Base-by-base conservation (phyloP, 495 filamentous ascomycete species). In the Penicillium coffeae region DNA sequence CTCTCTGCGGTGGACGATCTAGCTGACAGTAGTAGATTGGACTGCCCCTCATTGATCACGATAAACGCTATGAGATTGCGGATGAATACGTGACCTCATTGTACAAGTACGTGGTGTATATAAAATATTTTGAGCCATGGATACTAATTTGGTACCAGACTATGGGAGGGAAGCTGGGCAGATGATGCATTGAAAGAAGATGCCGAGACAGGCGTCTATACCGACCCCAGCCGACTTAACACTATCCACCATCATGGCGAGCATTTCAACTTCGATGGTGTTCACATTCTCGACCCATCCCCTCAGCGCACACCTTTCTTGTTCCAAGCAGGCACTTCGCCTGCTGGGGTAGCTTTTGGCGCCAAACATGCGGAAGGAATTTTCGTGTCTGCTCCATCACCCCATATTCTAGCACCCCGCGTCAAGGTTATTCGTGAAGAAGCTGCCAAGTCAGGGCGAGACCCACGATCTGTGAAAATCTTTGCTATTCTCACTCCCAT, bases 111-210 rank as follows among this genome's bases (percentile, higher is more conserved):
- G 45, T 12, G 20, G 6, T 12, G 10, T 16, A 21, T 3, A n/a
- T n/a, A n/a, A n/a, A n/a, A n/a, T n/a, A n/a, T n/a, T n/a, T n/a
- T n/a, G n/a, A n/a, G n/a, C n/a, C 3, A 19, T n/a, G 9, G 5
- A 12, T 27, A 19, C 21, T 1, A 18, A 18, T 12, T 8, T 48
- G 20, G n/a, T n/a, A n/a, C 20, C 22, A 48, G 45, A 48, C 68
- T 80, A 6, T 82, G 75, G 76, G 74, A 82, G 55, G 68, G 67
- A 12, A 77, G 74, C 7, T 81, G 77, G 76, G 59, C 65, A 19
- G 65, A 75, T 53, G 67, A 71, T 50, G 76, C 76, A 1, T 52
- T 77, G 25, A 37, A 50, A 20, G 65, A 60, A 13, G 64, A 77
- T 47, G 56, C 61, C 0, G 57, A 60, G 20, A 65, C 60, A 19